These are phyloP conservation scores for Saccharomyces cerevisiae DNA, from an alignment of 805 yeast species.

Conservation along the genomic window DNA sequence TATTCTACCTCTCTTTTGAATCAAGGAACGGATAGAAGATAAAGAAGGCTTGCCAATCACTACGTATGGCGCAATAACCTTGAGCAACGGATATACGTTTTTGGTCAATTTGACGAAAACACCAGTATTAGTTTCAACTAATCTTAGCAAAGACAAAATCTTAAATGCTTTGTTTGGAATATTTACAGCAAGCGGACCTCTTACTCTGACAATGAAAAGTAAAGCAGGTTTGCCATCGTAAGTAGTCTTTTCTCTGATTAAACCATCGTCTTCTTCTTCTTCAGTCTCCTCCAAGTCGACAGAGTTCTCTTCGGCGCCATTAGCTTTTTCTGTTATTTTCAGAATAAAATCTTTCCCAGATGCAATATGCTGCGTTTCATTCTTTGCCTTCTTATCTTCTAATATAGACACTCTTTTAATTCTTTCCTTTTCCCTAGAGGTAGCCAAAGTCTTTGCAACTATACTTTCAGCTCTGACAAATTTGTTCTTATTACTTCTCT, in stretches of 20 bases:
- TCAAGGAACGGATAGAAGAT: slow-evolving; percentile 58
- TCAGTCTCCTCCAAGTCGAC: slow-evolving; percentile 8
- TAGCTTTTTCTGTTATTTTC: slow-evolving; percentile 23
- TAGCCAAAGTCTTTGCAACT: slow-evolving; percentile 56
- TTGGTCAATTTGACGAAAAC: slow-evolving; percentile 60
- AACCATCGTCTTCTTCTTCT: slow-evolving; percentile 25
- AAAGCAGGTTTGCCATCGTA: slow-evolving; percentile 42
- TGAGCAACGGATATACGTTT: slow-evolving; percentile 53
- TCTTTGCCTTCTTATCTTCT: slow-evolving; percentile 34
- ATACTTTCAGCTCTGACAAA: slow-evolving; percentile 70
- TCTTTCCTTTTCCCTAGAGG: slow-evolving; percentile 61
- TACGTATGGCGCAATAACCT: slow-evolving; percentile 62
- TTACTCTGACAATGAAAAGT: slow-evolving; percentile 58
- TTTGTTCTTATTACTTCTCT: slow-evolving; percentile 38
- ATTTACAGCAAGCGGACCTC: slow-evolving; percentile 55
- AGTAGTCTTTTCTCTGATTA: slow-evolving; percentile 27
- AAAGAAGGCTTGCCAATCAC: slow-evolving; percentile 71
- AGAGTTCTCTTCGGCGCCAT: slow-evolving; percentile 9
- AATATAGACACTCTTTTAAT: slow-evolving; percentile 52
- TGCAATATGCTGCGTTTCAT: slow-evolving; percentile 20
- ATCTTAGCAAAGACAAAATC: slow-evolving; percentile 52
- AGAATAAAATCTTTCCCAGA: slow-evolving; percentile 30
- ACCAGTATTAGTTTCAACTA: slow-evolving; percentile 54
- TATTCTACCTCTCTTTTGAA: slow-evolving; percentile 70
- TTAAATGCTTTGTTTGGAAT: slow-evolving; percentile 58